Evolutionary conservation across 163 green algal genomes (phyloP), one percentile per base, ranked within the genome.

Genomic region (Volvox carteri): DNA sequence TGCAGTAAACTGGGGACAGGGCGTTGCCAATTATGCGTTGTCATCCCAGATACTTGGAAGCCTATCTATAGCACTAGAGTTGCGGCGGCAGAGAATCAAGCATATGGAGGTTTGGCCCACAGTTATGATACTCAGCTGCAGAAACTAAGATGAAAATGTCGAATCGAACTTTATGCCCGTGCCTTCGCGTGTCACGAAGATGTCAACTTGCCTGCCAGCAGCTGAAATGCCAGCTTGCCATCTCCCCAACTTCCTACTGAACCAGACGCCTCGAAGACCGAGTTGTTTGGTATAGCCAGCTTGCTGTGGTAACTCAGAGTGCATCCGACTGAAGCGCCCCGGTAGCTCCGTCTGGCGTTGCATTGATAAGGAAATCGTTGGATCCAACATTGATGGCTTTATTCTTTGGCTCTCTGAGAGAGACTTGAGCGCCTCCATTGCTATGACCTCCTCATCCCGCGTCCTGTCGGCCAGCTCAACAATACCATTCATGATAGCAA

Each of bases 151-250:
- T n/a, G n/a, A n/a, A n/a, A n/a, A n/a, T n/a, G n/a, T n/a, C n/a
- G n/a, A n/a, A 33, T 75, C 65, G 65, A 75, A 75, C 33, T 46
- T 42, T 78, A n/a, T 78, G 70, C 70, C 70, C 70, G 70, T 78
- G 70, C 70, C 39, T 35, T 37, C 9, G 54, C n/a, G 70, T 54
- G 70, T 58, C 70, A 78, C 3, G 30, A 75, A n/a, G 54, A 46
- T 75, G 65, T 78, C 37, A 78, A 30, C 54, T 56, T 37, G 76
- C 79, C 79, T 78, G n/a, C 62, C 62, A 67, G 41, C 25, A 6
- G 79, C 79, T 5, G 14, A n/a, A 39, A 86, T 86, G 62, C 62
- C 48, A 28, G 79, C 79, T 18, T 86, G 79, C 60, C 60, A 86
- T 6, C 42, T 35, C 4, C 62, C n/a, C 18, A 65, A 50, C 7